Conservation (phyloP, 176 grass and related monocot species). For the Phragmites australis region DNA sequence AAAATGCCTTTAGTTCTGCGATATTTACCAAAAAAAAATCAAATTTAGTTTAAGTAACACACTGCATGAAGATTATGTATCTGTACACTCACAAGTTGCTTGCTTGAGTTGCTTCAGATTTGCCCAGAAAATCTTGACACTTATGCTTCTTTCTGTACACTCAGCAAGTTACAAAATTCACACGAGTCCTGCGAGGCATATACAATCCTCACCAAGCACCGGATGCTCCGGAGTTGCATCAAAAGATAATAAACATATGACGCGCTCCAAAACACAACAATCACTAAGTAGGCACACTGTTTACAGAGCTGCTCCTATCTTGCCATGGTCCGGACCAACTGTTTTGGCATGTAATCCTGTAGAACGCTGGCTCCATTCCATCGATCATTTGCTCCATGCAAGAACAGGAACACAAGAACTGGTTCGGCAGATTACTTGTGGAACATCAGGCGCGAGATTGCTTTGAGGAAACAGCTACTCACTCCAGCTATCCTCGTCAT, state of each 20-base stretch:
- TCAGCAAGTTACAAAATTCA: slow-evolving; percentile 27
- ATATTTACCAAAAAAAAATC: not conserved
- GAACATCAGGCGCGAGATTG: not conserved
- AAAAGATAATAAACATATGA: slow-evolving; percentile 35
- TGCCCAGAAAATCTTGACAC: not conserved
- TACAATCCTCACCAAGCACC: slow-evolving; percentile 29
- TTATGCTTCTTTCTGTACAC: slow-evolving; percentile 23
- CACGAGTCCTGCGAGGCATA: slow-evolving; percentile 9
- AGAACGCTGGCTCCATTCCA: no score
- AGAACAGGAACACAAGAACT: slow-evolving; percentile 23
- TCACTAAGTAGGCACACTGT: not conserved
- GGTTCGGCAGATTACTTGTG: not conserved
- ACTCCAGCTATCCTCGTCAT: slow-evolving; percentile 84
- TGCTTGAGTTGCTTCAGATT: not conserved
- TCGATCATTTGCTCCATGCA: slow-evolving; percentile 3
- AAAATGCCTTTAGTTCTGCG: not conserved
- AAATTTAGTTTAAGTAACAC: not conserved
- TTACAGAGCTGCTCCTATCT: no score
- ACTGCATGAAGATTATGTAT: not conserved
- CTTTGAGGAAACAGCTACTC: slow-evolving; percentile 53
- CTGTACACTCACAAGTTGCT: not conserved
- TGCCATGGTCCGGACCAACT: no score
- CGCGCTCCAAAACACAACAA: not conserved
- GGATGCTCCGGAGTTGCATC: slow-evolving; percentile 26
- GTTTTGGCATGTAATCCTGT: no score